Evolutionary conservation across 1,284 basidiomycete genomes (phyloP).

Genomic region (Microbotryomycetes sp.): DNA sequence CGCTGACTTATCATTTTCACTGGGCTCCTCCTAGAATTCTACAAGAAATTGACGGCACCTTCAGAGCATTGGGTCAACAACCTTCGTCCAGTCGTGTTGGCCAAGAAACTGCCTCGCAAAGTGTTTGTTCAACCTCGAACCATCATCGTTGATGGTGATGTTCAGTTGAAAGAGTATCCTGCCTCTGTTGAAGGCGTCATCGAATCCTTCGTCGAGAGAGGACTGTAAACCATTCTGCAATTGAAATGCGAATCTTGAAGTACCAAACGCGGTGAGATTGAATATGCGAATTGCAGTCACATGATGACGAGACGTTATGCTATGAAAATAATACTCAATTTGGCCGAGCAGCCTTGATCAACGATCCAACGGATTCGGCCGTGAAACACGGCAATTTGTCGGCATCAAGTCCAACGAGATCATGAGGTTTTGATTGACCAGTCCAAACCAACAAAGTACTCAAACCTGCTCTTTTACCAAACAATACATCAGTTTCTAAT

Average conservation of each 20-base stretch:
- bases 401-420: slow-evolving; percentile 31
- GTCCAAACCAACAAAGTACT: slow-evolving; percentile 88
- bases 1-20: too few relatives aligned
- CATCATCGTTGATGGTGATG: slow-evolving; percentile 51
- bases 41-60: slow-evolving; percentile 65
- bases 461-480: slow-evolving; percentile 73
- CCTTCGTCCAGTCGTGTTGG: slow-evolving; percentile 63
- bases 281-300: too few relatives aligned
- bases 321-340: too few relatives aligned
- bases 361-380: slow-evolving; percentile 18
- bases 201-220: slow-evolving; percentile 69
- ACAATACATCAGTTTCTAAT: slow-evolving; percentile 87
- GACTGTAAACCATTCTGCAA: too few relatives aligned
- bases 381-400: slow-evolving; percentile 21
- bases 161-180: slow-evolving; percentile 68
- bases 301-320: too few relatives aligned
- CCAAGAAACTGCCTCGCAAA: slow-evolving; percentile 73
- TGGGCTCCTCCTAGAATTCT: slow-evolving; percentile 51
- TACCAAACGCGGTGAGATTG: too few relatives aligned
- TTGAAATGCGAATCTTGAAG: too few relatives aligned
- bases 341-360: slow-evolving; percentile 2
- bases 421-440: slow-evolving; percentile 48
- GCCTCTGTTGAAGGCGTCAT: slow-evolving; percentile 63
- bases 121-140: slow-evolving; percentile 73
- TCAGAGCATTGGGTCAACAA: slow-evolving; percentile 63